These are phyloP conservation scores for Trichoderma semiorbis DNA, from an alignment of 2,329 filamentous ascomycete genomes.

Conservation along the genomic window DNA sequence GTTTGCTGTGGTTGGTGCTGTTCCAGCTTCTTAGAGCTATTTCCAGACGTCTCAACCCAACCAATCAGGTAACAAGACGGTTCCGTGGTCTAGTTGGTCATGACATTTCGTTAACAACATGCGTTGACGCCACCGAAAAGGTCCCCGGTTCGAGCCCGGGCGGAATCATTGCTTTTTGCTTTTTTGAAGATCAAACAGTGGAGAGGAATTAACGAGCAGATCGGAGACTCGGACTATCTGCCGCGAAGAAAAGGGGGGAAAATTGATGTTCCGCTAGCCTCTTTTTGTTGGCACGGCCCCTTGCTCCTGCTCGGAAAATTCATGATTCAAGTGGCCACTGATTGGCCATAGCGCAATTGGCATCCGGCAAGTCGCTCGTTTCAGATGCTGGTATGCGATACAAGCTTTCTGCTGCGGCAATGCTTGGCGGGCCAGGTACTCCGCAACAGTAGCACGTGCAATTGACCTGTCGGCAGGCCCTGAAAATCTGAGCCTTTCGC, in stretches of 20 bases:
- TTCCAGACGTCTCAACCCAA: not conserved
- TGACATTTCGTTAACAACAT: slow-evolving; percentile 21
- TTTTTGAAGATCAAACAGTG: not conserved
- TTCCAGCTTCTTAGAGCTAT: not conserved
- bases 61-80: slow-evolving; percentile 13
- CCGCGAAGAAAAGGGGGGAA: not conserved
- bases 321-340: not conserved
- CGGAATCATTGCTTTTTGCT: slow-evolving; percentile 17
- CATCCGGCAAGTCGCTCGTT: not conserved
- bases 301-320: slow-evolving; percentile 15
- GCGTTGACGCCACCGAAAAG: slow-evolving; percentile 20
- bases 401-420: not conserved
- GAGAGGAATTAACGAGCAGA: not conserved
- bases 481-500: slow-evolving; percentile 1
- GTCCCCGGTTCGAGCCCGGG: slow-evolving; percentile 21
- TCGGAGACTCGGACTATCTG: not conserved
- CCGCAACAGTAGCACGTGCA: not conserved
- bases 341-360: slow-evolving; percentile 1
- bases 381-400: not conserved
- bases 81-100: slow-evolving; percentile 21
- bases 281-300: not conserved
- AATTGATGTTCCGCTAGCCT: slow-evolving; percentile 1
- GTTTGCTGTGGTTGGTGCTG: not conserved
- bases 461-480: not conserved
- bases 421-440: not conserved